Conservation (phyloP, 2,329 filamentous ascomycete species). For the Cladorrhinum sp. region DNA sequence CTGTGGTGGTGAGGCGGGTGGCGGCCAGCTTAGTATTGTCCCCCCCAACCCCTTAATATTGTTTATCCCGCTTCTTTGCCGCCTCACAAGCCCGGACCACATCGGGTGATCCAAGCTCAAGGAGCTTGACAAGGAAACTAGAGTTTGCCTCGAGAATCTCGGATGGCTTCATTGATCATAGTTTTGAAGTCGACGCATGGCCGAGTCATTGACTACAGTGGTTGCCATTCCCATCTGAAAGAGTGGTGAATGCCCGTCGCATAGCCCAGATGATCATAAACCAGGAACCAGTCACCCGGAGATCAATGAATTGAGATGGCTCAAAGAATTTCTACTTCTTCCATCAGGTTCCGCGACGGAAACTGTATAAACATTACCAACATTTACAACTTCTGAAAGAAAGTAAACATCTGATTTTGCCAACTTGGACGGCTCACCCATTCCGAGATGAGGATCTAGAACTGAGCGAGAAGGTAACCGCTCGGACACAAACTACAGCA, state of each 20-base stretch:
- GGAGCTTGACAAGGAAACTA: background rate
- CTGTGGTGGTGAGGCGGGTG: slow-evolving; percentile 22
- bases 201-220: background rate
- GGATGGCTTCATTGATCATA: background rate
- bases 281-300: background rate
- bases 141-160: background rate
- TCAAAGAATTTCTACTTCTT: background rate
- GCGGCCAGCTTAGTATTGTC: slow-evolving; percentile 31
- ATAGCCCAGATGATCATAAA: background rate
- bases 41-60: slow-evolving; percentile 26
- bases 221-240: background rate
- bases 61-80: slow-evolving; percentile 16
- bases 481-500: background rate
- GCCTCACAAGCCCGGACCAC: background rate
- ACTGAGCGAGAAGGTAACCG: background rate
- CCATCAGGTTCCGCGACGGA: background rate
- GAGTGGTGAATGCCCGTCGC: background rate
- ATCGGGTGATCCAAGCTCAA: background rate
- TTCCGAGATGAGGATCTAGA: background rate
- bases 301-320: background rate
- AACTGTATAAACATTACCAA: background rate
- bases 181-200: background rate
- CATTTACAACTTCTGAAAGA: background rate
- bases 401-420: background rate
- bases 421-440: background rate